Evolutionary conservation across 805 yeast genomes (phyloP).

Genomic region (Saturnispora sanitii): DNA sequence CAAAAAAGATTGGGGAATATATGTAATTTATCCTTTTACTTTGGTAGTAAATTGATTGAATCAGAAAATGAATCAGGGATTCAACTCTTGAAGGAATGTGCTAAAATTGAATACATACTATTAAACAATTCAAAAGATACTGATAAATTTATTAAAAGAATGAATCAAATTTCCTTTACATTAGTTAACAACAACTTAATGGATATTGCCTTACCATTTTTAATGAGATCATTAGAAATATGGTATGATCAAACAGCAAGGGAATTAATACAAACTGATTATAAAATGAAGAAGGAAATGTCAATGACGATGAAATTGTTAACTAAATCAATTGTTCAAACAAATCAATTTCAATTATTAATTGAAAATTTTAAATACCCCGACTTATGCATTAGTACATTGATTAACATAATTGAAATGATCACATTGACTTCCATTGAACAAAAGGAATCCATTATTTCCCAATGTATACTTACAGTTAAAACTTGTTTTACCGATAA

Average conservation of each 20-base stretch:
- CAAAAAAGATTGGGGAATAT: conserved; percentile 35
- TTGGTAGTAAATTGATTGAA: conserved; percentile 24
- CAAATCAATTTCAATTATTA: not conserved
- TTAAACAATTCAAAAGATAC: conserved; percentile 4
- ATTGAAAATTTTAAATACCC: conserved; percentile 8
- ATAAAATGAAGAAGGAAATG: not conserved
- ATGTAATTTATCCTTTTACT: conserved; percentile 36
- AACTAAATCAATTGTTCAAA: conserved; percentile 2
- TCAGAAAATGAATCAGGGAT: conserved; percentile 11
- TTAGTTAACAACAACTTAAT: not conserved
- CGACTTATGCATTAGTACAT: conserved; percentile 1
- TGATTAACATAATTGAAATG: conserved; percentile 16
- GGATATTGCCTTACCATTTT: conserved; percentile 2
- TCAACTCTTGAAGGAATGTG: conserved; percentile 20
- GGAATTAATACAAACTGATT: not conserved
- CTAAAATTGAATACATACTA: conserved; percentile 27
- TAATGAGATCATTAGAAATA: conserved; percentile 1
- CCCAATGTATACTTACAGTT: conserved; percentile 18
- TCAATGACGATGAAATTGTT: conserved; percentile 6
- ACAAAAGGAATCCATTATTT: conserved; percentile 18
- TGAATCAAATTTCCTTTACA: conserved; percentile 5
- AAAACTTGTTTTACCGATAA: conserved; percentile 21
- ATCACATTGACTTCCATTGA: conserved; percentile 17
- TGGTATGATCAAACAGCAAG: not conserved
- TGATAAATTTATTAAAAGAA: conserved; percentile 1